These are phyloP conservation scores for Inonotus hispidus DNA, from an alignment of 1,284 basidiomycete genomes.

Conservation along the genomic window DNA sequence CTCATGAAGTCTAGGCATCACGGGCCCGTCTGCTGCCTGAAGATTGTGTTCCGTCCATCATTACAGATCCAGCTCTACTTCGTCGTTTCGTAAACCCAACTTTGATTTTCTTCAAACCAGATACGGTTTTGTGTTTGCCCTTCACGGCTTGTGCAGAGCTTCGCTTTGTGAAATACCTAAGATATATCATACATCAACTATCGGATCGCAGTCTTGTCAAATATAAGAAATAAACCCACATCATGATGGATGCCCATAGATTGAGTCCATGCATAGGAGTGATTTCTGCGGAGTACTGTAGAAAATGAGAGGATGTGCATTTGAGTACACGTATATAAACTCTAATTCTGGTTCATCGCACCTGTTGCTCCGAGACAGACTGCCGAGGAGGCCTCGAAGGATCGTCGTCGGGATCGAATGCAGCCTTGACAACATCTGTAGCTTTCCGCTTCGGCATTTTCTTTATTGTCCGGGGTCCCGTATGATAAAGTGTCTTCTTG, in stretches of 20 bases:
- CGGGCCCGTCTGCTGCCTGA: background rate
- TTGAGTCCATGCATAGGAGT: slow-evolving; percentile 16
- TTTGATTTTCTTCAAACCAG: slow-evolving; percentile 13
- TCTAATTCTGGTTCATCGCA: slow-evolving; percentile 28
- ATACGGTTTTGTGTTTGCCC: slow-evolving; percentile 9
- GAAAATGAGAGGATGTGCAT: background rate
- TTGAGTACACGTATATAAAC: slow-evolving; percentile 17
- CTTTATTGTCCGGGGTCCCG: slow-evolving; percentile 48
- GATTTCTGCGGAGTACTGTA: slow-evolving; percentile 11
- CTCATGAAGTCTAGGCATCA: background rate
- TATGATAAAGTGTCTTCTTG: slow-evolving; percentile 52
- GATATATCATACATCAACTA: background rate
- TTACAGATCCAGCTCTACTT: background rate
- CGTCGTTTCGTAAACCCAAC: slow-evolving; percentile 7
- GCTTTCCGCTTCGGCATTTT: slow-evolving; percentile 46
- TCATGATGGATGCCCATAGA: slow-evolving; percentile 19
- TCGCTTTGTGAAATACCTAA: slow-evolving; percentile 16
- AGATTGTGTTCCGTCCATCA: background rate
- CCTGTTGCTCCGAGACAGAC: slow-evolving; percentile 55
- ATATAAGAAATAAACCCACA: background rate
- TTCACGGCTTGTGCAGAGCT: slow-evolving; percentile 9
- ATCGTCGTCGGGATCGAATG: slow-evolving; percentile 46
- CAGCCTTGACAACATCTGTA: slow-evolving; percentile 41
- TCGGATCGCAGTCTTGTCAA: background rate
- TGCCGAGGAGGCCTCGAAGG: slow-evolving; percentile 45